These are phyloP conservation scores for Aspergillus pseudoterreus DNA, from an alignment of 2,329 filamentous ascomycete genomes.

Conservation along the genomic window DNA sequence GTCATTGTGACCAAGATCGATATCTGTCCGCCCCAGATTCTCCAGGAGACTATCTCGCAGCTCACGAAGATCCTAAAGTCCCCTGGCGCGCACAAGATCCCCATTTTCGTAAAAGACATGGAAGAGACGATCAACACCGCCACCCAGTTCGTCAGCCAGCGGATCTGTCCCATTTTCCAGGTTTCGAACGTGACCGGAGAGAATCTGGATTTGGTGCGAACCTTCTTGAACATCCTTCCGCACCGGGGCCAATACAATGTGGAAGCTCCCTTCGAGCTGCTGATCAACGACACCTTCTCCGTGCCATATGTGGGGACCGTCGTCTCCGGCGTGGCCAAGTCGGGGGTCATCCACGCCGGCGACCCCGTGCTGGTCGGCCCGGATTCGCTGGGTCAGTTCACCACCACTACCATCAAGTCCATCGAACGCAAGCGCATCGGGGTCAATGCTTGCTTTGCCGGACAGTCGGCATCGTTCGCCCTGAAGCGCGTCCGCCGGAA, in stretches of 20 bases:
- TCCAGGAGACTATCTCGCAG: slow-evolving; percentile 89
- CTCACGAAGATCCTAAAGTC: slow-evolving; percentile 91
- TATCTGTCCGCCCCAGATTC: slow-evolving; percentile 92
- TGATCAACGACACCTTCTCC: slow-evolving; percentile 96
- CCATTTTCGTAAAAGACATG: slow-evolving; percentile 86
- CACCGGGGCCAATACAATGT: slow-evolving; percentile 91
- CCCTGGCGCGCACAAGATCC: slow-evolving; percentile 89
- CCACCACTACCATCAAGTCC: slow-evolving; percentile 77
- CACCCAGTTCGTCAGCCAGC: slow-evolving; percentile 89
- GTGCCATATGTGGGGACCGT: slow-evolving; percentile 97
- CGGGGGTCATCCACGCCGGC: slow-evolving; percentile 82
- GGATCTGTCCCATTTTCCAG: slow-evolving; percentile 96
- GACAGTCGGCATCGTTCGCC: slow-evolving; percentile 89
- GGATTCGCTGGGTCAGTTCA: slow-evolving; percentile 86
- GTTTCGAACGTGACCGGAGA: slow-evolving; percentile 96
- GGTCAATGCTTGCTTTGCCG: slow-evolving; percentile 82
- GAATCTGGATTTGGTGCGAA: slow-evolving; percentile 82
- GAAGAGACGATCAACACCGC: slow-evolving; percentile 94
- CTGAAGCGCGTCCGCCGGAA: slow-evolving; percentile 82
- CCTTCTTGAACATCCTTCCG: slow-evolving; percentile 91
- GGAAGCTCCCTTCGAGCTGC: slow-evolving; percentile 85
- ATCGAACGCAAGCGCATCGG: slow-evolving; percentile 92
- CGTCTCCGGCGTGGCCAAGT: slow-evolving; percentile 88
- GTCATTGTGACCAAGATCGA: slow-evolving; percentile 98
- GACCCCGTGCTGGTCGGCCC: slow-evolving; percentile 86